phyloP scores from a whole-genome alignment of 176 grass and related monocot species.

The Bothriochloa decipiens region DNA sequence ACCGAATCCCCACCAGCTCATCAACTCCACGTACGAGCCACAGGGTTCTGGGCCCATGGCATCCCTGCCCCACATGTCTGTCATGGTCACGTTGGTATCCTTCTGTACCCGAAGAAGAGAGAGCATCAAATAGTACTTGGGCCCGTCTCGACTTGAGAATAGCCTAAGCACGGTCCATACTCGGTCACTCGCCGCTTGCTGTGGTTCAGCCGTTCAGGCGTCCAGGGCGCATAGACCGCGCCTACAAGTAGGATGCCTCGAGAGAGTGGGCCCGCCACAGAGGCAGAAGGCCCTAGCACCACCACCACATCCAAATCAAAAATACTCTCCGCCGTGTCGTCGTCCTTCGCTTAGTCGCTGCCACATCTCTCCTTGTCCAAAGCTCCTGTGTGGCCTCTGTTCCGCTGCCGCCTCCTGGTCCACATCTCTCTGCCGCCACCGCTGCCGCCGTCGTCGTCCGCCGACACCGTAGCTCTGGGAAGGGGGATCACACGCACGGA shows the following conservation, averaged over 20 bases:
- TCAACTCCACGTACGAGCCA: neutral
- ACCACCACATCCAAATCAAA: slow-evolving; percentile 48
- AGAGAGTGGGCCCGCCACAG: slow-evolving; percentile 25
- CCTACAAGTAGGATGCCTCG: neutral
- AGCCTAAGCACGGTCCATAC: neutral
- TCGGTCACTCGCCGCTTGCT: accelerated
- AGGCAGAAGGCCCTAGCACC: neutral
- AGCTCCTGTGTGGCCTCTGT: slow-evolving; percentile 14
- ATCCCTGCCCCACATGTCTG: neutral
- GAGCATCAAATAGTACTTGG: neutral
- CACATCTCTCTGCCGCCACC: slow-evolving; percentile 18
- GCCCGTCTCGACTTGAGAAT: neutral
- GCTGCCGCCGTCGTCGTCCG: neutral
- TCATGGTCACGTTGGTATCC: accelerated
- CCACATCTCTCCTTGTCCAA: slow-evolving; percentile 20
- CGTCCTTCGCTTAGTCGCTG: slow-evolving; percentile 22
- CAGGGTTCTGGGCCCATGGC: neutral
- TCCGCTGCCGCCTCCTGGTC: slow-evolving; percentile 14
- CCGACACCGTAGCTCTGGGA: neutral
- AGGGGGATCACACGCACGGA: slow-evolving; percentile 9
- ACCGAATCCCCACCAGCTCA: neutral
- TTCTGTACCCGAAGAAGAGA: neutral
- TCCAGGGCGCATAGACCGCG: neutral
- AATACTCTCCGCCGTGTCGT: neutral
- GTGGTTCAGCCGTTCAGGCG: neutral